Evolutionary conservation across 208 protist genomes (phyloP), one percentile per base, ranked within the genome.

Genomic region (Endotrypanum monterogeii): DNA sequence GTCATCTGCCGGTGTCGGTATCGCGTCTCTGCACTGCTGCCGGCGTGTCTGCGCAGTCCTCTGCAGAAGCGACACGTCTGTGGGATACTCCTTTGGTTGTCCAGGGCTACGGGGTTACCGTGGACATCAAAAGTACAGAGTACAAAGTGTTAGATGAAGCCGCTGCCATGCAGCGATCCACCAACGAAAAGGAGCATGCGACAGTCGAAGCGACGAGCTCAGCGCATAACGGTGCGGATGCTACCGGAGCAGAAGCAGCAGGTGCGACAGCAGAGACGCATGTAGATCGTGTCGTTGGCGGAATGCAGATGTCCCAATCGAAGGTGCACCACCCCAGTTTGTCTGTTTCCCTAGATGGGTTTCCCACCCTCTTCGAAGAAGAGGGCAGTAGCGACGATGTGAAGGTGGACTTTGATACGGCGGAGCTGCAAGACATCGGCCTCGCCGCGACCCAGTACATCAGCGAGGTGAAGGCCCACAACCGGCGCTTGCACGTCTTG

Each of bases 51-150:
- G 57, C 8, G 57, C 32, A 6, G 30, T 46, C 12, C 23, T 23
- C 14, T 3, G 3, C 5, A 18, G 72, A 20, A 44, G 56, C 48
- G 35, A 67, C 52, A 28, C 3, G 39, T 18, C 50, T 73, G 61
- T 91, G 83, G 80, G 79, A 90, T 37, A 66, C 56, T 12, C 71
- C 83, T 0, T 73, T 98, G 5, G 67, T 57, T 28, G 80, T 99
- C 39, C 88, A 91, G 63, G 98, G 98, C 28, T 99, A 98, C 78
- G 98, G 97, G 25, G 95, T 97, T 8, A 97, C 97, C 56, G 84
- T 99, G 14, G 94, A 97, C 30, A 85, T 99, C 52, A 99, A 99
- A 69, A 98, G 91, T 76, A 96, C 96, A 74, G 98, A 99, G 86
- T 99, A 99, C 87, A 99, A 98, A 70, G 95, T 91, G 35, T 75